Conservation (phyloP, 1,284 basidiomycete genomes). For the Naganishia sp. region DNA sequence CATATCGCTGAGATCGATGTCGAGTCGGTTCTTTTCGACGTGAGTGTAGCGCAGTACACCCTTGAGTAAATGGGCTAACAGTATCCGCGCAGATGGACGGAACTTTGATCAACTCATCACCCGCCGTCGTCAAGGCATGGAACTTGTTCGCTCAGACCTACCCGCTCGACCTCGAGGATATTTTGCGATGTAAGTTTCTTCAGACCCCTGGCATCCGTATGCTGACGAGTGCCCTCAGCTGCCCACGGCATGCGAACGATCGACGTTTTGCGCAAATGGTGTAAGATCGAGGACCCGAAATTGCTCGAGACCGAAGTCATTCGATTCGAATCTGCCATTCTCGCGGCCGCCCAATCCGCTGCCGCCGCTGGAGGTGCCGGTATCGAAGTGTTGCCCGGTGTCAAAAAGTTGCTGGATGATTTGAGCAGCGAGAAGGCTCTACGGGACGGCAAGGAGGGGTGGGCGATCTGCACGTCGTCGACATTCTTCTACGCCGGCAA, state of each 20-base stretch:
- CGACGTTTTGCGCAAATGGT: conserved; percentile 53
- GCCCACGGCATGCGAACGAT: conserved; percentile 53
- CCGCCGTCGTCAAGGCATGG: conserved; percentile 54
- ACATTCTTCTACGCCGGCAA: conserved; percentile 54
- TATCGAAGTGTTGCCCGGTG: conserved; percentile 53
- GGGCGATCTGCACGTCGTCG: conserved; percentile 53
- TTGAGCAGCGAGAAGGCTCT: conserved; percentile 43
- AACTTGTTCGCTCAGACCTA: conserved; percentile 49
- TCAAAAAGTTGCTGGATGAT: conserved; percentile 47
- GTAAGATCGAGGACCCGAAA: conserved; percentile 48
- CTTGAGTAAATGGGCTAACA: not conserved
- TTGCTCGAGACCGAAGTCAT: conserved; percentile 49
- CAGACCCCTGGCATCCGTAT: not conserved
- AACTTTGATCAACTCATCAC: conserved; percentile 51
- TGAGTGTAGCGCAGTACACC: conserved; percentile 40
- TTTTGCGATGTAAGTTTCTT: conserved; percentile 42
- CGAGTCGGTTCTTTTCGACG: conserved; percentile 53
- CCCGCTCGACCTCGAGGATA: conserved; percentile 51
- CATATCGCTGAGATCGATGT: conserved; percentile 54
- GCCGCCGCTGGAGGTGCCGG: conserved; percentile 45
- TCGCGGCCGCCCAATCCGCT: conserved; percentile 50
- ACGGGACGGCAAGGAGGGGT: conserved; percentile 49
- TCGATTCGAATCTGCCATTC: conserved; percentile 53
- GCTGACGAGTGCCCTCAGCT: conserved; percentile 32
- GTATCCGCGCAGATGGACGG: conserved; percentile 44